Evolutionary conservation across 73 alveolate genomes (phyloP), one percentile per base, ranked within the genome.

Genomic region (Paramecium bursaria): DNA sequence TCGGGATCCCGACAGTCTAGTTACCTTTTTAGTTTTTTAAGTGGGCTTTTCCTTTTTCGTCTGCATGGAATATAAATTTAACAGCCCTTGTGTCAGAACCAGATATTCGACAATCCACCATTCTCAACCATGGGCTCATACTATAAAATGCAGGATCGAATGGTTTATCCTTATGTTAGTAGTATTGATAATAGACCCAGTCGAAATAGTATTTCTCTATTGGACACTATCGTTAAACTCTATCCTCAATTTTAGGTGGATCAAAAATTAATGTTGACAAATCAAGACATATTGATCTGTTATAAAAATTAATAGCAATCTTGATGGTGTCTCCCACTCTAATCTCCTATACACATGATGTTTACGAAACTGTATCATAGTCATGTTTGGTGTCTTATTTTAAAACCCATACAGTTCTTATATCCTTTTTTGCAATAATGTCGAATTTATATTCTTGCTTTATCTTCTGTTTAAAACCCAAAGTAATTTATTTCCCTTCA

Each of bases 391-490:
- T 67, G 17, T 67, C 23, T 27, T 67, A 53, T 19, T 47, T 67
- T 2, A 47, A 25, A 35, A 67, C 50, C 82, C 82, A 67, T 0
- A 67, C 44, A 0, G 19, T 21, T 17, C 82, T 31, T 14, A 21
- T 15, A 5, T 42, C 33, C 33, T 31, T 42, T 4, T 22, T 1
- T 21, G 53, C 35, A 21, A 67, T 15, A 4, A 67, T 57, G 44
- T 67, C 82, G 44, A 67, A 67, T 67, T 67, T 67, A 67, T 67
- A 67, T 17, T 33, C 60, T 19, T 57, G 2, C 44, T 57, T 67
- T 4, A n/a, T 39, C 33, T 67, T 67, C 9, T 3, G 39, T 33
- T 33, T 67, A 10, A 67, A 67, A 15, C 50, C 54, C 10, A 67
- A 25, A 1, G 82, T 67, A 6, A 67, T 42, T 21, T 57, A 39